Base-by-base conservation (phyloP, 2,329 filamentous ascomycete species). In the Sphaerulina musiva region DNA sequence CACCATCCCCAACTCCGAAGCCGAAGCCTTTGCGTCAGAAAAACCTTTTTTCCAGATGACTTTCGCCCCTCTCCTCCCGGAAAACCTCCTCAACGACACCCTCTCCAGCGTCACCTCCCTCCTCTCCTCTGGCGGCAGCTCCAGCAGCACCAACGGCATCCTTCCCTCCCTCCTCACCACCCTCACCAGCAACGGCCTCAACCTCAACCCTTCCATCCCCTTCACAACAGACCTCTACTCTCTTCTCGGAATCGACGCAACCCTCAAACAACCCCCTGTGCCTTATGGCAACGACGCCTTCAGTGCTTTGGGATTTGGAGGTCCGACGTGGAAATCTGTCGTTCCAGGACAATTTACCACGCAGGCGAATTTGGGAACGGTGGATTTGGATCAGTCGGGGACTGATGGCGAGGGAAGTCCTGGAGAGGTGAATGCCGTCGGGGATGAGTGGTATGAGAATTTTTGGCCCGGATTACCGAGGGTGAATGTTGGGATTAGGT, bases 1-100 rank as follows among this genome's bases (percentile, higher is more conserved):
- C 10, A 45, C 48, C 3, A 49, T 54, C 23, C 49, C 53, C 23
- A n/a, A 42, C 1, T 38, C 29, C 14, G 52, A 57, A 48, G 26
- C 29, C 11, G 55, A 57, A 48, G 44, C 52, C 4, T 11, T 6
- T n/a, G 48, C 56, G 10, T 46, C 46, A 2, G 41, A 44, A 6
- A 56, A 56, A 26, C 60, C 60, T 2, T 61, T 54, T 43, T 62
- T 61, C 53, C 54, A 56, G 31, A 55, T 60, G 45, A 59, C 54
- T 17, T 55, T 55, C 36, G 47, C 51, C 4, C 52, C 60, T 12
- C 44, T 58, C 32, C 50, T 59, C 6, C 47, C 51, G 12, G 36
- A 47, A 10, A 56, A 58, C 46, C 49, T 57, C 14, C 17, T 56
- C 9, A 48, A 32, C 32, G 53, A 53, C 29, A 54, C 45, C 31